phyloP scores from a whole-genome alignment of 2,329 filamentous ascomycete genomes.

The Zarea fungicola region DNA sequence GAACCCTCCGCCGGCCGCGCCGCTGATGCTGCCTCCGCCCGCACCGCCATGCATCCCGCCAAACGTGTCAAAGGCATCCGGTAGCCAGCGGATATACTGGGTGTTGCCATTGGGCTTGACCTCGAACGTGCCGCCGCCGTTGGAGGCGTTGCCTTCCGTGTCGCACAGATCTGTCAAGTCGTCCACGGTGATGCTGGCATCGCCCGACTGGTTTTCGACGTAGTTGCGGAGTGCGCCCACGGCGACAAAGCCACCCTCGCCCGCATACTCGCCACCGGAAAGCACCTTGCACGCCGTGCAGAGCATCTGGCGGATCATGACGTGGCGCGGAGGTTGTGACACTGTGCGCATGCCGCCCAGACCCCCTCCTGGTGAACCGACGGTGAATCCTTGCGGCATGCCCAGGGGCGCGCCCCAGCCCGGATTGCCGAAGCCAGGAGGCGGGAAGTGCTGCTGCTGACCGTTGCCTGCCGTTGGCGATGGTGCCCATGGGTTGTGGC shows the following conservation, averaged over 20 bases:
- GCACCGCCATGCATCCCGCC: too few relatives aligned
- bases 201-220: conserved; percentile 51
- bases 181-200: conserved; percentile 37
- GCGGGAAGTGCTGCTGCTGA: conserved; percentile 38
- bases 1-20: conserved; percentile 38
- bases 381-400: conserved; percentile 29
- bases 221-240: conserved; percentile 62
- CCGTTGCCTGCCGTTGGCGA: conserved; percentile 22
- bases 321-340: conserved; percentile 54
- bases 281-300: conserved; percentile 71
- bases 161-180: conserved; percentile 84
- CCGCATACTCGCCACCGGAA: conserved; percentile 29
- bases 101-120: conserved; percentile 48
- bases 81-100: conserved; percentile 49
- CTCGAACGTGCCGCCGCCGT: conserved; percentile 86
- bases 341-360: conserved; percentile 26
- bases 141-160: conserved; percentile 78
- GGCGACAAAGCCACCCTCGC: conserved; percentile 62
- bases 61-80: conserved; percentile 18
- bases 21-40: conserved; percentile 18
- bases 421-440: conserved; percentile 41
- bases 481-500: conserved; percentile 38
- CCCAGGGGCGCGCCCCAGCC: conserved; percentile 31
- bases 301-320: conserved; percentile 67
- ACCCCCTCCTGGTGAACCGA: conserved; percentile 26